Percentiles rank a stretch among this genome's conserved stretches.
These are phyloP conservation scores for Dunaliella primolecta DNA, from an alignment of 139 green algal species.

Conservation along the genomic window DNA sequence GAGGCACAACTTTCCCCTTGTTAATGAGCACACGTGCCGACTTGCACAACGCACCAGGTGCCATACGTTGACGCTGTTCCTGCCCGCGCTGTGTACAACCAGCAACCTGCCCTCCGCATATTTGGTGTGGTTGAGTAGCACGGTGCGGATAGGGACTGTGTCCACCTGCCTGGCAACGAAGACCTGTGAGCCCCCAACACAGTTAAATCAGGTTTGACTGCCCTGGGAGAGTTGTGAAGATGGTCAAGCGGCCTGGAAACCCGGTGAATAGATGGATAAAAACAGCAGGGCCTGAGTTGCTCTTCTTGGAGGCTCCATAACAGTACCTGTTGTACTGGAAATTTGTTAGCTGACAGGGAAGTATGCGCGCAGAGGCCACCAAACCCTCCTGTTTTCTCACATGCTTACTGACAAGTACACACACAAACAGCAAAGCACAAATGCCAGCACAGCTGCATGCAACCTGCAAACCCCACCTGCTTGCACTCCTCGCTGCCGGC, in stretches of 20 bases:
- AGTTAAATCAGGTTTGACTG: too few species aligned
- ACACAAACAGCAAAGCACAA: neutral
- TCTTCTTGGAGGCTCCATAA: too few species aligned
- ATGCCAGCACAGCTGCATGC: neutral
- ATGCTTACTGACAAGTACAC: neutral
- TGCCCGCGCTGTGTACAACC: constrained; percentile 12
- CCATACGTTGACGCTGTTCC: constrained; percentile 16
- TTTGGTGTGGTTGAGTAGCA: neutral
- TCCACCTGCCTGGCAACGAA: neutral
- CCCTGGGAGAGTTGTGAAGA: too few species aligned
- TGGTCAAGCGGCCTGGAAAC: too few species aligned
- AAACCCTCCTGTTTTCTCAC: neutral
- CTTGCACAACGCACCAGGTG: constrained; percentile 16
- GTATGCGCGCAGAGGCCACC: too few species aligned
- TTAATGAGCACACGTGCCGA: too few species aligned
- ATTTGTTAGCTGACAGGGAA: too few species aligned
- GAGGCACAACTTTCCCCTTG: too few species aligned
- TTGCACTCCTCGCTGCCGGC: neutral
- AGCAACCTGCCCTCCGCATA: neutral
- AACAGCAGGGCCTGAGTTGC: too few species aligned
- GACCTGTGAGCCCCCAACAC: too few species aligned
- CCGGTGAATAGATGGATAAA: too few species aligned
- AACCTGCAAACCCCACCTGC: neutral
- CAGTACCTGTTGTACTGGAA: too few species aligned
- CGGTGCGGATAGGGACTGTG: neutral